A percentile compares a stretch with the other conserved stretches of the same genome.
phyloP scores from a whole-genome alignment of 2,329 filamentous ascomycete species.

The Xylaria arbuscula region DNA sequence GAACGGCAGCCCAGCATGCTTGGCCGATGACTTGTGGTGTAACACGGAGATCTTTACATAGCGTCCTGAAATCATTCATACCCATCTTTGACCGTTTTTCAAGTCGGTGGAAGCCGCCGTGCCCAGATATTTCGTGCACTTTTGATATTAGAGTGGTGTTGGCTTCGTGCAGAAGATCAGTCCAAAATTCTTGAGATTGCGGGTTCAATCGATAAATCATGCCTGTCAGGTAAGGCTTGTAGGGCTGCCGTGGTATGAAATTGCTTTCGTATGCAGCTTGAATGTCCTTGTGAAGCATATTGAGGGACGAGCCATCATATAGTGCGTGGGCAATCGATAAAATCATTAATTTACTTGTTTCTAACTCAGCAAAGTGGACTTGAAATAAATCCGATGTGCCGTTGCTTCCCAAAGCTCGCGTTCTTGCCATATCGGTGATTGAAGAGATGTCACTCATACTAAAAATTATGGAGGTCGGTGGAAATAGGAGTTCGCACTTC shows the following conservation, averaged over 20 bases:
- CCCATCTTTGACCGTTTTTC: slow-evolving; percentile 60
- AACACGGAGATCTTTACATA: slow-evolving; percentile 75
- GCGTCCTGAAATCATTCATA: slow-evolving; percentile 58
- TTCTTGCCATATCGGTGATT: slow-evolving; percentile 53
- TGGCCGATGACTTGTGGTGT: slow-evolving; percentile 82
- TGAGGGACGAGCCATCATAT: slow-evolving; percentile 89
- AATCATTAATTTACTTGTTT: slow-evolving; percentile 57
- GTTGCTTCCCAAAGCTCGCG: slow-evolving; percentile 52
- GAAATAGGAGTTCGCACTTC: slow-evolving; percentile 39
- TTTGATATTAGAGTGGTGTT: slow-evolving; percentile 51
- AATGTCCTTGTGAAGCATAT: slow-evolving; percentile 78
- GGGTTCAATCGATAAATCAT: slow-evolving; percentile 58
- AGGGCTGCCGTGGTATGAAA: slow-evolving; percentile 57
- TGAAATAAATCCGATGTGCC: slow-evolving; percentile 60
- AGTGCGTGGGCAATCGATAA: slow-evolving; percentile 86
- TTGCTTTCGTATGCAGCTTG: slow-evolving; percentile 68
- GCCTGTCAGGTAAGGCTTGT: slow-evolving; percentile 65
- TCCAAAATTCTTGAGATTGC: slow-evolving; percentile 74
- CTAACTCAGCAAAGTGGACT: slow-evolving; percentile 56
- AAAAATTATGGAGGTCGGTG: slow-evolving; percentile 44
- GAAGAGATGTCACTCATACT: slow-evolving; percentile 51
- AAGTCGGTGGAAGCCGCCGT: slow-evolving; percentile 51
- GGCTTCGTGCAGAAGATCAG: slow-evolving; percentile 68
- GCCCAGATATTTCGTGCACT: background rate
- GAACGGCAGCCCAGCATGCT: slow-evolving; percentile 77